A percentile compares a stretch with the other conserved stretches of the same genome.
Conservation (phyloP, 768 basidiomycete genomes). For the Lentinula guzmanii region DNA sequence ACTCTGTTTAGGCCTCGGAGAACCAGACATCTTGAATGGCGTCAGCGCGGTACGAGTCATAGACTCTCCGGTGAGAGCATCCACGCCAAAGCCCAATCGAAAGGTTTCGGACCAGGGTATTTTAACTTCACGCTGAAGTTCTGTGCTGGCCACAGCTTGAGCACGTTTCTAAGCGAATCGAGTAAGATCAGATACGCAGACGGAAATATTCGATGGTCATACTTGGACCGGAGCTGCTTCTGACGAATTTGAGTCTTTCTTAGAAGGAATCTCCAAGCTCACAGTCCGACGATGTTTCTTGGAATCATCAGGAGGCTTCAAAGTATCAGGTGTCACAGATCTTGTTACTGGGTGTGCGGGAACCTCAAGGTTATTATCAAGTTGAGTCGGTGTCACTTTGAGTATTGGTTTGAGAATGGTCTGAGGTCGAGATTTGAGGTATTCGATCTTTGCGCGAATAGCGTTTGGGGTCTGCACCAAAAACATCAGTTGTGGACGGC, state of each 20-base stretch:
- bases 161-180: not conserved
- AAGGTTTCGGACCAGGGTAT: slow-evolving; percentile 14
- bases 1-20: slow-evolving; percentile 6
- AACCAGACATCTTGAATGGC: slow-evolving; percentile 2
- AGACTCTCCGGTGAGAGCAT: slow-evolving; percentile 15
- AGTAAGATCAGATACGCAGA: not conserved
- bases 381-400: not conserved
- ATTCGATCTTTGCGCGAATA: slow-evolving; percentile 8
- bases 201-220: not conserved
- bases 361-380: not conserved
- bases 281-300: slow-evolving; percentile 2
- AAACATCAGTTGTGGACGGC: not conserved
- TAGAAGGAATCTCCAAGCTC: not conserved
- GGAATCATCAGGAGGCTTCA: not conserved
- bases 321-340: not conserved
- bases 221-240: not conserved
- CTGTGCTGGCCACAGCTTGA: not conserved
- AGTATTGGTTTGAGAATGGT: not conserved
- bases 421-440: not conserved
- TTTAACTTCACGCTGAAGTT: slow-evolving; percentile 8
- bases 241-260: not conserved
- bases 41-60: slow-evolving; percentile 11
- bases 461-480: slow-evolving; percentile 8
- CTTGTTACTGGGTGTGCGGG: not conserved
- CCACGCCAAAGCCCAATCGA: slow-evolving; percentile 11